Evolutionary conservation across 768 basidiomycete species (phyloP), one percentile per base, ranked within the genome.

Genomic region (Tylopilus vinaceipallidus): DNA sequence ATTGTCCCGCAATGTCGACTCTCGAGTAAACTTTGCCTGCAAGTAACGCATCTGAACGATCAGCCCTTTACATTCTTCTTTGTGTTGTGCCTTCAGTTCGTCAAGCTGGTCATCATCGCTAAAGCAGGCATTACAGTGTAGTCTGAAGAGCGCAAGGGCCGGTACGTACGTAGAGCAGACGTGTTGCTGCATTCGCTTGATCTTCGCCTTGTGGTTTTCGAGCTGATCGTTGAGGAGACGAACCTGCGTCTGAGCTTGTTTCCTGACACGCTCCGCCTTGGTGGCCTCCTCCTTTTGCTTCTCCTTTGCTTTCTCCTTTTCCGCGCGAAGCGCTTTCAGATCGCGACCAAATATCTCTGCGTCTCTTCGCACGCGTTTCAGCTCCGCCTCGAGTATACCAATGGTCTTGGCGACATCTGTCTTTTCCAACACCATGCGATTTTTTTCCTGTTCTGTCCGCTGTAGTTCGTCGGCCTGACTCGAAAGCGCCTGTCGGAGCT

Each of bases 1-100:
- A 57, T 84, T 84, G 50, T 74, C 75, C 29, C 95, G 80, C 74
- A 97, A 81, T 1, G 77, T 75, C 10, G 84, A 80, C 71, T 99
- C 97, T 22, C 95, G 80, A 3, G 82, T 87, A 68, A 86, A 95
- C 63, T 91, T 92, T 47, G 88, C 87, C 66, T 98, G 95, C 57
- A 98, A 76, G 69, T 97, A 98, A 35, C 78, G 80, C 50, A 97
- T 92, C 66, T 97, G 92, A 8, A 91, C 81, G 42, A 98, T 83
- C 17, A 98, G 73, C 9, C 92, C 91, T 63, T 93, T 94, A 73
- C 88, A 88, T 64, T 98, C 93, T 54, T 82, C 81, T 54, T 88
- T 90, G 63, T 93, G 91, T 65, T 82, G 84, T 3, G 71, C 57
- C 55, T 77, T 83, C 54, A 90, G 60, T 12, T 73, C 71, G 3